Conservation (phyloP, 495 filamentous ascomycete species). For the Lichenothelia convexa region DNA sequence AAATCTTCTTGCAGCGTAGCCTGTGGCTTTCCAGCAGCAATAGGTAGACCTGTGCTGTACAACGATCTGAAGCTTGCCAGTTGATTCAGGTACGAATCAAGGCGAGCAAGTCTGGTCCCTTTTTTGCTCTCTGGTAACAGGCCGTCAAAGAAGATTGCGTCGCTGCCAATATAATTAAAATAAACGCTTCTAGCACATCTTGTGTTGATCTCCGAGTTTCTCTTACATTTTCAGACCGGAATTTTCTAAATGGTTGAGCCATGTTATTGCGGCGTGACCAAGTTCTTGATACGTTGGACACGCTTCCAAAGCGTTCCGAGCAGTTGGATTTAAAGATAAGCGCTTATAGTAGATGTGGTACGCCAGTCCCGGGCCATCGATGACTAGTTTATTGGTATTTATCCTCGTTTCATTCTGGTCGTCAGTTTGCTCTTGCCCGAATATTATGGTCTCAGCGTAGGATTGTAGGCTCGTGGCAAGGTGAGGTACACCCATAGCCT, state of each 20-base stretch:
- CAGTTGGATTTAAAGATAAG: slow-evolving; percentile 20
- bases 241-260: no score
- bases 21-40: neutral
- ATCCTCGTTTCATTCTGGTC: slow-evolving; percentile 7
- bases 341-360: slow-evolving; percentile 47
- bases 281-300: slow-evolving; percentile 44
- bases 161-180: no score
- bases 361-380: slow-evolving; percentile 63
- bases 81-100: slow-evolving; percentile 27
- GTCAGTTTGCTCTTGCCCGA: neutral
- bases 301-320: slow-evolving; percentile 27
- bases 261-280: slow-evolving; percentile 37
- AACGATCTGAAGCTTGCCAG: slow-evolving; percentile 20
- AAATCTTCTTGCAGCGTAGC: neutral
- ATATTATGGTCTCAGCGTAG: slow-evolving; percentile 33
- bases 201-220: no score
- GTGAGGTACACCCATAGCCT: slow-evolving; percentile 52
- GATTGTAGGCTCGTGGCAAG: slow-evolving; percentile 39
- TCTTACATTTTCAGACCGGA: no score
- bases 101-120: slow-evolving; percentile 30
- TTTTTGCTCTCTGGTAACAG: slow-evolving; percentile 44
- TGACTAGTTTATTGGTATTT: slow-evolving; percentile 32
- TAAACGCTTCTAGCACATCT: no score
- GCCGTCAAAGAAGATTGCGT: slow-evolving; percentile 64
- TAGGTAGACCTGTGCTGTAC: slow-evolving; percentile 3